Base-by-base conservation (phyloP, 1,139 yeast genomes). In the Hyphopichia fennica region DNA sequence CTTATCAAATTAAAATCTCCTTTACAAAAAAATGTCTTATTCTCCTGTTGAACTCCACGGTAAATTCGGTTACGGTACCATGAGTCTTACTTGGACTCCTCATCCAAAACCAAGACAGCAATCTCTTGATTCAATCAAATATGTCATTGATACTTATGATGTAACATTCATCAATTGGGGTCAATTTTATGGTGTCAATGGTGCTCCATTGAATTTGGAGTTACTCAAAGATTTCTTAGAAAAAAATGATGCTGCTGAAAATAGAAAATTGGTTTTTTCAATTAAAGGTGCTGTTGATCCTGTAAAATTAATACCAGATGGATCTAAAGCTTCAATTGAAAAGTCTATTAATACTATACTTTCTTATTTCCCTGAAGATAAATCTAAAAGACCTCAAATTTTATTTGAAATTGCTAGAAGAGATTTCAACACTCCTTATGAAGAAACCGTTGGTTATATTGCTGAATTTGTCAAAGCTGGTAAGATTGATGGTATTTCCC, bases 351-450 rank as follows among this genome's bases (percentile, higher is more conserved):
- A 75, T 28, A 69, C 70, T 27, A 70, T 77, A 37, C 54, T 69
- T 18, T 59, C 70, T n/a, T 67, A 55, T 41, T 71, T 84, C 47
- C 77, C 77, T 6, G 65, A 57, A 41, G 74, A 78, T 17, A 67
- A 70, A 14, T 58, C 63, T 56, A 45, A 57, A 38, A 53, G 65
- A 51, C 65, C 70, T 56, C 66, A 60, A 43, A 82, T 87, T 45
- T 58, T 87, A 42, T 87, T 78, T 54, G 87, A 85, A 59, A 70
- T 78, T 37, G 87, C 93, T 3, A 79, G 96, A 56, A 72, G 85
- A 32, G 90, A 85, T 52, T 63, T 63, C 6, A 63, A 56, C 0
- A 70, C 64, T 33, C 75, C 83, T 1, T 61, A 72, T 38, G 78
- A 75, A 20, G 75, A 79, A 28, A 72, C 82, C 0, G 62, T 83